Evolutionary conservation across 1,284 basidiomycete species (phyloP).

Genomic region (Nidula niveotomentosa): DNA sequence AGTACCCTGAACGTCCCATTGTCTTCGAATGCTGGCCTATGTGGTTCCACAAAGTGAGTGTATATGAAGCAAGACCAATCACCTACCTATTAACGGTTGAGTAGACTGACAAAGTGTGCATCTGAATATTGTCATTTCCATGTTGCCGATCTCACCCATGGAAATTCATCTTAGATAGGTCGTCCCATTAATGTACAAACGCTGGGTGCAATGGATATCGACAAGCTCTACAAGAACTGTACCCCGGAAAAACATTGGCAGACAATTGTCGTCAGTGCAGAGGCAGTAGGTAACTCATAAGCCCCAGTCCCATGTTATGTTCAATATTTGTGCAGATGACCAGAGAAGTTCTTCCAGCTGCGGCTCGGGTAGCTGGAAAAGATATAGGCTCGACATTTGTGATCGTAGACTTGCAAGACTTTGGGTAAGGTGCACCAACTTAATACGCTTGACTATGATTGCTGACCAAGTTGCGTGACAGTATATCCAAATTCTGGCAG

Average conservation of each 20-base stretch:
- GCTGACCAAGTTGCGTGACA: conserved; percentile 16
- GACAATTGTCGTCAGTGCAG: conserved; percentile 59
- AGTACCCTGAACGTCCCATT: not conserved
- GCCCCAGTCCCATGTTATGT: too few relatives aligned
- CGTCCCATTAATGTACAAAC: conserved; percentile 62
- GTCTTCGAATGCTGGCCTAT: not conserved
- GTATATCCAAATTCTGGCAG: conserved; percentile 71
- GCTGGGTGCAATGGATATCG: conserved; percentile 59
- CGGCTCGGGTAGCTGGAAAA: conserved; percentile 49
- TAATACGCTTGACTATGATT: not conserved
- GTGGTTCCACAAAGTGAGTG: not conserved
- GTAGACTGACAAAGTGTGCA: not conserved
- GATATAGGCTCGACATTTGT: conserved; percentile 53
- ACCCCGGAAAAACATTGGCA: conserved; percentile 66
- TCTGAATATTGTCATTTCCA: too few relatives aligned
- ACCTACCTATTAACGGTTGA: not conserved
- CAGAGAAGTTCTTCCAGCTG: conserved; percentile 68
- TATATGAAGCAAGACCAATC: not conserved
- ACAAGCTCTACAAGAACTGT: conserved; percentile 58
- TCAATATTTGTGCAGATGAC: conserved; percentile 31
- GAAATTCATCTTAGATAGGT: not conserved
- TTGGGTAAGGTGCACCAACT: conserved; percentile 44
- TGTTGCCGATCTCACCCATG: too few relatives aligned
- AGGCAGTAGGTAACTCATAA: conserved; percentile 32
- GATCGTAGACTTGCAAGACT: conserved; percentile 67